Base-by-base conservation (phyloP, 192 early-diverging fungal species). In the Coemansia sp. region DNA sequence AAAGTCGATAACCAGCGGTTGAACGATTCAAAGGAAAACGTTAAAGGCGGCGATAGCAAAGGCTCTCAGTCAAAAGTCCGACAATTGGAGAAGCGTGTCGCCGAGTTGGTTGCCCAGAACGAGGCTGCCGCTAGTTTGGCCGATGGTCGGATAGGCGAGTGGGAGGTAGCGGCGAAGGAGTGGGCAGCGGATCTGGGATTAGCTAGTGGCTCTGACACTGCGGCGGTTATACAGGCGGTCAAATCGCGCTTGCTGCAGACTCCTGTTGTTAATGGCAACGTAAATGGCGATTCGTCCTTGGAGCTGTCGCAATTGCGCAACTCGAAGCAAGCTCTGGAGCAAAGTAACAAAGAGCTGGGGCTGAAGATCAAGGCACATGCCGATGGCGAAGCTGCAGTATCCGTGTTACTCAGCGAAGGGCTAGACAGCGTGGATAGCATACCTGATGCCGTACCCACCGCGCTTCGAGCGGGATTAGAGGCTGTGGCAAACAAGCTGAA, bases 141-240 rank as follows among this genome's bases (percentile, higher is more conserved):
- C 0, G 68, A 53, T 28, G n/a, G 25, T 25, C 42, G 67, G 33
- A 52, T 83, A 12, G 12, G 58, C 45, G 72, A 78, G n/a, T 73
- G 71, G 65, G 72, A 82, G 43, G 57, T 66, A 3, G 72, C 73
- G 9, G 68, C 77, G 11, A 59, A 35, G 20, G 66, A 73, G n/a
- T 73, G 67, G 59, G 65, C 76, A 6, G 20, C 42, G 33, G 45
- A 70, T 42, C 50, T 83, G 8, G 72, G 73, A 6, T 52, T 70
- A 35, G 10, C 31, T 37, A 35, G 58, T 2, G 56, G 41, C 8
- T 28, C 53, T n/a, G 53, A 36, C 20, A 2, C 34, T 7, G 35
- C 56, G 8, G n/a, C 18, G 3, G 56, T 58, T 58, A 58, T 58
- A 13, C 33, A 58, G 56, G 35, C 56, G 2, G 56, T 58, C n/a